Evolutionary conservation across 1,284 basidiomycete species (phyloP), one percentile per base, ranked within the genome.

Genomic region (Moniliophthora roreri): DNA sequence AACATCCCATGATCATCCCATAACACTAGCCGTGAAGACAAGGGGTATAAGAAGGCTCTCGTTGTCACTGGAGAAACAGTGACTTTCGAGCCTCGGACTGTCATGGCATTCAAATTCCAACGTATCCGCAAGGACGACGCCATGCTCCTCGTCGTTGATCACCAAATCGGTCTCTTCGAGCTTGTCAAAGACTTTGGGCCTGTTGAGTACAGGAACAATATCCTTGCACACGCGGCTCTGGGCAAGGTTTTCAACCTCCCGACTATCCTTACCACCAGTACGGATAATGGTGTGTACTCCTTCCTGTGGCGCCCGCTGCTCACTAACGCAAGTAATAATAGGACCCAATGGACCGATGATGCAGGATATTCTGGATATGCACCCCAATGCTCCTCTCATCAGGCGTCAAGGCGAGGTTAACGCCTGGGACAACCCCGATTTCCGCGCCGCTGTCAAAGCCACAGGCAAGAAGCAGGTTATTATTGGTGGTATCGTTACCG

Each of bases 351-450:
- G 76, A 2, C 76, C 74, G 10, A 63, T 78, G 11, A 74, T 73
- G 2, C 62, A 63, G 48, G 76, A 78, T 57, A 69, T 79, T 48
- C 24, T 70, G 15, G 71, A 65, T 0, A 70, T 78, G 71, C 71
- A 78, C 51, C 72, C 75, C 2, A 60, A 74, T 47, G 73, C 75
- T 2, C 68, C 75, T 6, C 62, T 71, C 55, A 73, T 78, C 64
- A 76, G 70, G 63, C 69, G 77, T 15, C 60, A 70, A n/a, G 76
- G 76, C 1, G 75, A 79, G 60, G 77, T 78, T 11, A 65, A 78
- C 54, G 76, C 77, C 11, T 79, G 77, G 77, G 76, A 78, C 60
- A 78, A 76, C 60, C 53, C 64, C 3, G 76, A 78, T 45, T 78
- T 79, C 65, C 66, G 71, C 38, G 63, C 62, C 1, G 77, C 77